These are phyloP conservation scores for Cryphonectria japonica DNA, from an alignment of 2,329 filamentous ascomycete genomes.

Conservation along the genomic window DNA sequence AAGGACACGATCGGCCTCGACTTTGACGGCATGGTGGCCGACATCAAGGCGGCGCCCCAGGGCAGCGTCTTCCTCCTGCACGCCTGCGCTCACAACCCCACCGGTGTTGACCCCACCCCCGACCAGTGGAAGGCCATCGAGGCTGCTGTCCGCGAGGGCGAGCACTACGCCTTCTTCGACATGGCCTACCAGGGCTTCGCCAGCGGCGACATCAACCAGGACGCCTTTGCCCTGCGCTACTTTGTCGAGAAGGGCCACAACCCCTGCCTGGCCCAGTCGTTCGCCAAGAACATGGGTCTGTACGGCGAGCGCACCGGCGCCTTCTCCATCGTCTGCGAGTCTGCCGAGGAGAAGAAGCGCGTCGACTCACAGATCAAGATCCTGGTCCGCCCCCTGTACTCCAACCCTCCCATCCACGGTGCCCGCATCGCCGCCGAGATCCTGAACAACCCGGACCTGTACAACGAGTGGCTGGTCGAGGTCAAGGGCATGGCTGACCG, in stretches of 20 bases:
- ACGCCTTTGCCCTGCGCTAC: conserved; percentile 91
- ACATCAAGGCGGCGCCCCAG: conserved; percentile 86
- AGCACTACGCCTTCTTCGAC: conserved; percentile 96
- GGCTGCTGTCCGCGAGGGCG: conserved; percentile 80
- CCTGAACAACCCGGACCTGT: conserved; percentile 80
- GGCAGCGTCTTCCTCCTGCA: conserved; percentile 92
- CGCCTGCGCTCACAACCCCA: conserved; percentile 97
- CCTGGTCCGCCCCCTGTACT: conserved; percentile 94
- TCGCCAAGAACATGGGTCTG: conserved; percentile 99
- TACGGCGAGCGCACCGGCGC: conserved; percentile 98
- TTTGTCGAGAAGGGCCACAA: conserved; percentile 93
- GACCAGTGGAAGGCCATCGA: conserved; percentile 94
- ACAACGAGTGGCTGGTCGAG: conserved; percentile 93
- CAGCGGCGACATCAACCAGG: conserved; percentile 86
- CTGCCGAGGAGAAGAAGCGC: conserved; percentile 89
- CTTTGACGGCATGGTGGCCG: conserved; percentile 89
- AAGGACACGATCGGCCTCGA: conserved; percentile 98
- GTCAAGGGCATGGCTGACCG: conserved; percentile 99
- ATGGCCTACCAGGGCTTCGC: conserved; percentile 99
- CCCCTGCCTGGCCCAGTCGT: conserved; percentile 86
- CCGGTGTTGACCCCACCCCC: conserved; percentile 88
- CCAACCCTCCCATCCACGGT: conserved; percentile 95
- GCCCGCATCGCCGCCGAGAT: conserved; percentile 93
- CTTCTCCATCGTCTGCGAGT: conserved; percentile 88
- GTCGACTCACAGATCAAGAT: conserved; percentile 99